Evolutionary conservation across 2,329 filamentous ascomycete species (phyloP).

Genomic region (Sclerotinia minor): DNA sequence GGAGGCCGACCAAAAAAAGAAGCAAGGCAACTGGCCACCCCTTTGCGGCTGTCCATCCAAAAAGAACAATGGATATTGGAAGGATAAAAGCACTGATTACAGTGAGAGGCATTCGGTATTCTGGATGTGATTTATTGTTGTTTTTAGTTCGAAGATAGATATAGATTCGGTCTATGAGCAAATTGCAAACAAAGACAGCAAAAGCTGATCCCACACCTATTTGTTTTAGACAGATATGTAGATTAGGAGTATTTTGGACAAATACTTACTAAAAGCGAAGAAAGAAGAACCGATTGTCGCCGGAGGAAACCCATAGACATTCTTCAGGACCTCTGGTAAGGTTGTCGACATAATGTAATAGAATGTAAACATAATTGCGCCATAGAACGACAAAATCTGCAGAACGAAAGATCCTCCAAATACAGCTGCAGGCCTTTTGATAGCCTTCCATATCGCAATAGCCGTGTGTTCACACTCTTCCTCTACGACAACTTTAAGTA

Average conservation of each 20-base stretch:
- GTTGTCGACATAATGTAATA: constrained; percentile 51
- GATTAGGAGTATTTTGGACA: background rate
- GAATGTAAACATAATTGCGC: constrained; percentile 46
- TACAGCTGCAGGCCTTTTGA: constrained; percentile 46
- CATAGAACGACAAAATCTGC: constrained; percentile 47
- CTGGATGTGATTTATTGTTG: constrained; percentile 46
- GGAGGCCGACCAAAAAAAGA: constrained; percentile 47
- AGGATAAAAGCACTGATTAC: constrained; percentile 53
- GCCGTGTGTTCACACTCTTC: constrained; percentile 34
- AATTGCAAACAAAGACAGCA: constrained; percentile 48
- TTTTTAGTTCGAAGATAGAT: constrained; percentile 28
- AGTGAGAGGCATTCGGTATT: constrained; percentile 63
- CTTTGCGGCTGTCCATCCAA: constrained; percentile 53
- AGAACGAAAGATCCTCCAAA: constrained; percentile 54
- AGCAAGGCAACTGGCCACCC: constrained; percentile 55
- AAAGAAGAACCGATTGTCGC: constrained; percentile 55
- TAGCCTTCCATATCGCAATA: constrained; percentile 42
- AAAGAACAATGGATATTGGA: constrained; percentile 56
- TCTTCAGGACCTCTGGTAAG: constrained; percentile 46
- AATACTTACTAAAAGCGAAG: constrained; percentile 51
- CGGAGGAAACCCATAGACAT: constrained; percentile 47
- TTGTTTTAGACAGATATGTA: background rate
- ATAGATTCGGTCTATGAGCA: constrained; percentile 39
- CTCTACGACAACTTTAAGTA: background rate
- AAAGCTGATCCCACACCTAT: constrained; percentile 33